phyloP scores from a whole-genome alignment of 2,329 filamentous ascomycete genomes.

The Capronia americana region DNA sequence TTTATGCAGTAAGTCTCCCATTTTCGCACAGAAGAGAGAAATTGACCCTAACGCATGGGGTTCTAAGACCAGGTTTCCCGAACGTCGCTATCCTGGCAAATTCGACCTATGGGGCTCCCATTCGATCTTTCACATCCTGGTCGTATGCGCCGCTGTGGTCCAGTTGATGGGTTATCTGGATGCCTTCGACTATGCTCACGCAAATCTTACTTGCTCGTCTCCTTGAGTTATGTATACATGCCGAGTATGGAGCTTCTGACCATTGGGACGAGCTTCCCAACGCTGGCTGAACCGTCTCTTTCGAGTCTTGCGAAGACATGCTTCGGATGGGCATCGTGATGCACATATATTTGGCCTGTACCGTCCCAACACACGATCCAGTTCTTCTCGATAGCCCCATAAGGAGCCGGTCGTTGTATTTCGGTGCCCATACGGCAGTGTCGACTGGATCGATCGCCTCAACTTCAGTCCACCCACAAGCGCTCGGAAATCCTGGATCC shows the following conservation, averaged over 20 bases:
- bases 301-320: too few relatives aligned
- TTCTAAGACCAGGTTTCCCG: constrained; percentile 22
- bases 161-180: constrained; percentile 16
- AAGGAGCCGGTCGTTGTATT: too few relatives aligned
- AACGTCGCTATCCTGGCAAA: constrained; percentile 37
- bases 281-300: too few relatives aligned
- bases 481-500: too few relatives aligned
- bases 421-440: too few relatives aligned
- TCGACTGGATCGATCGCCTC: too few relatives aligned
- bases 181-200: constrained; percentile 22
- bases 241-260: constrained; percentile 16
- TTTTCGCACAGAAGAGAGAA: constrained; percentile 23
- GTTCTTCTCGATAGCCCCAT: too few relatives aligned
- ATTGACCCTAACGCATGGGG: constrained; percentile 33
- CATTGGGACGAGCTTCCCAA: constrained; percentile 14
- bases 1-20: constrained; percentile 41
- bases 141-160: constrained; percentile 38
- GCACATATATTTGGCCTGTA: too few relatives aligned
- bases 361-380: too few relatives aligned
- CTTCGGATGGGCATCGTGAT: too few relatives aligned
- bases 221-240: constrained; percentile 10
- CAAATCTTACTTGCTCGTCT: constrained; percentile 22
- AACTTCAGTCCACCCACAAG: too few relatives aligned
- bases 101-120: constrained; percentile 33
- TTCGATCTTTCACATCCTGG: constrained; percentile 40